A percentile compares a stretch with the other conserved stretches of the same genome.
Conservation (phyloP, 495 filamentous ascomycete genomes). For the Penicillium simplicissimum region DNA sequence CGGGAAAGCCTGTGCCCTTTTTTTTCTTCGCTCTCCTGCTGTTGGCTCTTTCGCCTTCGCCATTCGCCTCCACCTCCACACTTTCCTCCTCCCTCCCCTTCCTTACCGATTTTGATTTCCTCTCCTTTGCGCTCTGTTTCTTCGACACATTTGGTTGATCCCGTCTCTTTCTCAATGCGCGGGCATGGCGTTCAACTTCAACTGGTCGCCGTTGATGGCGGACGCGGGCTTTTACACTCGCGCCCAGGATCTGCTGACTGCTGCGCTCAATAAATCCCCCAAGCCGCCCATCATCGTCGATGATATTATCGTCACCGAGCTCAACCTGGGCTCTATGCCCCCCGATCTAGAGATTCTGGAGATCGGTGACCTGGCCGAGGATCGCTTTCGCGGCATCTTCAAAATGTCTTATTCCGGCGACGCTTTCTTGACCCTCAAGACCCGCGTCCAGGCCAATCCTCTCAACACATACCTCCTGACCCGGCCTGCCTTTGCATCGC, state of each 20-base stretch:
- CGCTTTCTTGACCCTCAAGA: conserved; percentile 90
- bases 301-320: conserved; percentile 96
- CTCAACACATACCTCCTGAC: conserved; percentile 93
- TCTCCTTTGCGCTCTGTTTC: conserved; percentile 4
- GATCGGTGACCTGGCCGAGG: conserved; percentile 94
- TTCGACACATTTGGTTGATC: not conserved
- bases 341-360: conserved; percentile 95
- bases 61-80: conserved; percentile 10
- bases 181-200: conserved; percentile 99
- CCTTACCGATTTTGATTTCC: conserved; percentile 5
- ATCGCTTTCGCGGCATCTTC: conserved; percentile 96
- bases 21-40: conserved; percentile 14
- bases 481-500: conserved; percentile 88
- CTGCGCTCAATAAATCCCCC: conserved; percentile 94
- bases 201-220: conserved; percentile 98
- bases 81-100: conserved; percentile 13
- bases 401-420: conserved; percentile 98
- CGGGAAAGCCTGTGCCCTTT: conserved; percentile 16
- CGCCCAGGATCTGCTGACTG: conserved; percentile 90
- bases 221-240: conserved; percentile 86
- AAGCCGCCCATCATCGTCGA: conserved; percentile 99
- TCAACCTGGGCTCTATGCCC: conserved; percentile 90
- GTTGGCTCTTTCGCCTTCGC: conserved; percentile 16
- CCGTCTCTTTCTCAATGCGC: conserved; percentile 34
- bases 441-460: conserved; percentile 95